Evolutionary conservation across 2,329 filamentous ascomycete genomes (phyloP), one percentile per base, ranked within the genome.

Genomic region (Botrytis fragariae): DNA sequence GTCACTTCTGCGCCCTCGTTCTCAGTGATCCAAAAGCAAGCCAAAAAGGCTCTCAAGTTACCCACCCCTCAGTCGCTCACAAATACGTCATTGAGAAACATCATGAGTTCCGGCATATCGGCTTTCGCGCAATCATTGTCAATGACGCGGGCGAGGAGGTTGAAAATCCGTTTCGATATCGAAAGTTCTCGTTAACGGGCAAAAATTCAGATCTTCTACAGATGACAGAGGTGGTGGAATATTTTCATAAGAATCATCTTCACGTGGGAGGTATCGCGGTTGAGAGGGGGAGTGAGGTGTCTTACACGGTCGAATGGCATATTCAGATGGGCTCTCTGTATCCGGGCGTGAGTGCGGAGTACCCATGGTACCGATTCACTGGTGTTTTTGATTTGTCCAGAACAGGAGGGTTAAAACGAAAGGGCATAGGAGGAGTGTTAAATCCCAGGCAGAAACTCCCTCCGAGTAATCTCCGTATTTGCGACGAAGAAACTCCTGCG

Each of bases 61-160:
- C 48, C 1, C 64, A 68, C 18, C 32, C 14, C 16, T 29, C 45
- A 8, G 45, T 54, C 16, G n/a, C 35, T 29, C 18, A 68, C 45
- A 68, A 54, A 68, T 68, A 68, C 25, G 37, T 57, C n/a, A 57
- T 57, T 57, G 51, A 57, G n/a, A 57, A 57, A 57, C 51, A 67
- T 4, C 44, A 29, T 22, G 18, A 29, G 22, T 39, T 68, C 16
- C 64, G 35, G 5, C 8, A 29, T 18, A 42, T 54, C 0, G 51
- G 25, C 12, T 68, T 68, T 42, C 45, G 32, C 16, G 45, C 64
- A 25, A 68, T 68, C 35, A 68, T 25, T 54, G 2, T 37, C 16
- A 68, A 54, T 9, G 25, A n/a, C 51, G 35, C 5, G 5, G 45
- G 35, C 4, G 32, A 68, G 20, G 64, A 68, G 32, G n/a, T 68